phyloP scores from a whole-genome alignment of 768 basidiomycete species.

The Trametes cubensis region DNA sequence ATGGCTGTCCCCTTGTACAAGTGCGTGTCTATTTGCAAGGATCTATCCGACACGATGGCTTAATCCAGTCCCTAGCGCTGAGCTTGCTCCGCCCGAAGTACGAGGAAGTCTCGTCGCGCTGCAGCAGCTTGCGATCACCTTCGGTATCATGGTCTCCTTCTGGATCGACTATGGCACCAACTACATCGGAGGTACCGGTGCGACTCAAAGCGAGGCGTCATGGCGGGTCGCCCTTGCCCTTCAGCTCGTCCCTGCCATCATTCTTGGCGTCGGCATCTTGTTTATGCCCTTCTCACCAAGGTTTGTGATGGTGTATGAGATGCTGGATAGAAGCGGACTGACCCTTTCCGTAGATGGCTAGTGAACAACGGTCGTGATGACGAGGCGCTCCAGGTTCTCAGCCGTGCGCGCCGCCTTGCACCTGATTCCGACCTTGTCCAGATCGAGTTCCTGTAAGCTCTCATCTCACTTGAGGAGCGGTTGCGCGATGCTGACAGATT shows the following conservation, averaged over 20 bases:
- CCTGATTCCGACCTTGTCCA: slow-evolving; percentile 66
- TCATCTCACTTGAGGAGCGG: background rate
- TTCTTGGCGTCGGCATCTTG: slow-evolving; percentile 69
- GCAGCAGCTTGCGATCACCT: slow-evolving; percentile 82
- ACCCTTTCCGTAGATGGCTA: slow-evolving; percentile 56
- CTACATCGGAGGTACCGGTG: slow-evolving; percentile 67
- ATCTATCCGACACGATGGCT: background rate
- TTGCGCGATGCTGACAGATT: background rate
- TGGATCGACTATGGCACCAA: slow-evolving; percentile 60
- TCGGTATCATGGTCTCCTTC: slow-evolving; percentile 70
- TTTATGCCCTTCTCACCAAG: slow-evolving; percentile 84
- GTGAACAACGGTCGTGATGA: slow-evolving; percentile 77
- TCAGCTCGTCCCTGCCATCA: slow-evolving; percentile 72
- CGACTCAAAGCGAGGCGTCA: slow-evolving; percentile 62
- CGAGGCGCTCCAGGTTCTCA: slow-evolving; percentile 67
- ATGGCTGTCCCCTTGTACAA: slow-evolving; percentile 88
- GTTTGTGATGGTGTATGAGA: slow-evolving; percentile 33
- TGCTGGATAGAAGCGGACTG: background rate
- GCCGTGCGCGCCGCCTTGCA: slow-evolving; percentile 56
- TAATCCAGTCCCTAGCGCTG: slow-evolving; percentile 35
- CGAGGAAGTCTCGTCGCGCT: slow-evolving; percentile 80
- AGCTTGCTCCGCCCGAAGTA: slow-evolving; percentile 78
- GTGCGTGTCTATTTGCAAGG: slow-evolving; percentile 20
- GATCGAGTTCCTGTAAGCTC: slow-evolving; percentile 69
- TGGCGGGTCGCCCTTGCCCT: slow-evolving; percentile 78